These are phyloP conservation scores for Firmiana major DNA, from an alignment of 345 rosid genomes.

Conservation along the genomic window DNA sequence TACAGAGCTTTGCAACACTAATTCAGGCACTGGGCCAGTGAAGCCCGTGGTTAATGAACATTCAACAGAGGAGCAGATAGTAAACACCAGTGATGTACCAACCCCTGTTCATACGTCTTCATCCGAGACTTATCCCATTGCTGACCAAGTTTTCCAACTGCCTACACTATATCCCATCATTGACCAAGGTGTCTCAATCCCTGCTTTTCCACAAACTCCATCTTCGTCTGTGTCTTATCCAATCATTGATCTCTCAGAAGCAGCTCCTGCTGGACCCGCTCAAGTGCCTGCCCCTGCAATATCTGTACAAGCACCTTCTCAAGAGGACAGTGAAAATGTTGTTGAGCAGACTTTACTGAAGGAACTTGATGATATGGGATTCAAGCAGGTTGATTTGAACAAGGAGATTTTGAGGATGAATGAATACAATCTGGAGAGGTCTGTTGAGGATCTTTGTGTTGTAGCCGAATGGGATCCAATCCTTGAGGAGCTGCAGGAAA, in stretches of 20 bases:
- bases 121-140: constrained; percentile 11
- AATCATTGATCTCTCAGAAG: constrained; percentile 42
- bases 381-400: constrained; percentile 82
- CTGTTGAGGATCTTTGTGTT: constrained; percentile 74
- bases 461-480: constrained; percentile 85
- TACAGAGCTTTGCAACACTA: constrained; percentile 22
- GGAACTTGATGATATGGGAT: constrained; percentile 93
- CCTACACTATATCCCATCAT: constrained; percentile 4
- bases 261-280: constrained; percentile 20
- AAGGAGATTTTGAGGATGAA: constrained; percentile 76
- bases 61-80: constrained; percentile 38
- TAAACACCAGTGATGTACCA: constrained; percentile 18
- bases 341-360: constrained; percentile 57
- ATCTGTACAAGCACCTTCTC: constrained; percentile 1
- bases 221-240: constrained; percentile 38
- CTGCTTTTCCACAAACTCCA: constrained; percentile 17
- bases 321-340: constrained; percentile 15
- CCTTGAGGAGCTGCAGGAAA: constrained; percentile 80
- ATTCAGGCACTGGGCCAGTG: constrained; percentile 11
- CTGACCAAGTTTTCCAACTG: constrained; percentile 11
- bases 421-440: constrained; percentile 67
- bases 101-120: constrained; percentile 24
- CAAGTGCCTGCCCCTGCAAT: neutral
- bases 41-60: constrained; percentile 26
- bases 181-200: constrained; percentile 10